Base-by-base conservation (phyloP, 306 rosid species). In the Chamaecrista fasciculata region DNA sequence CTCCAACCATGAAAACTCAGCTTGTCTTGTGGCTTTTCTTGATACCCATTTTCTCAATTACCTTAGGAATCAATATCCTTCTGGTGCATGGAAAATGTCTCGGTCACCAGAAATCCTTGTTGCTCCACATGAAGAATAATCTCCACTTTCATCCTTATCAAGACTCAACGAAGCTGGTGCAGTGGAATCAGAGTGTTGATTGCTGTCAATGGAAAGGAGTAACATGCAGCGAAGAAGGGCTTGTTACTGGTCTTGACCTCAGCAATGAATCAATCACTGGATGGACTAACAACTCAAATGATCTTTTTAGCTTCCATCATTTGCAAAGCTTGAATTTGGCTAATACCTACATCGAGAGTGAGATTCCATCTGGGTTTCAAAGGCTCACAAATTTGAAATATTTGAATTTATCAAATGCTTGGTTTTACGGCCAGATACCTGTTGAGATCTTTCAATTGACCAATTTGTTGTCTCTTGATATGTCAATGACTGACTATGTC, bases 151-250 rank as follows among this genome's bases (percentile, higher is more conserved):
- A 24, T 14, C 0, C 42, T 20, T n/a, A n/a, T n/a, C n/a, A 0
- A 0, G 0, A 0, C 81, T 88, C 8, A 9, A 1, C 15, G 80
- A 82, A 9, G 40, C 65, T 80, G 4, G 53, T 2, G 26, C 15
- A n/a, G 6, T 82, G 87, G 90, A 46, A 64, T 0, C 25, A 16
- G 14, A 76, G 9, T 28, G 19, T 55, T 3, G 71, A 75, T 69
- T 76, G 72, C 26, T 78, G 84, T 69, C 26, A 37, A 23, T 81
- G 88, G 86, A 18, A 10, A 21, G 87, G 85, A 39, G 79, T 83
- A 0, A 40, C 59, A 12, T 80, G 79, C 31, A 11, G 29, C 0
- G n/a, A n/a, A n/a, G n/a, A n/a, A n/a, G n/a, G n/a, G n/a, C n/a
- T n/a, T n/a, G n/a, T n/a, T n/a, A n/a, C n/a, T n/a, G n/a, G 70